Conservation (phyloP, 352 stramenopile species). For the Globisporangium uncinulatum region DNA sequence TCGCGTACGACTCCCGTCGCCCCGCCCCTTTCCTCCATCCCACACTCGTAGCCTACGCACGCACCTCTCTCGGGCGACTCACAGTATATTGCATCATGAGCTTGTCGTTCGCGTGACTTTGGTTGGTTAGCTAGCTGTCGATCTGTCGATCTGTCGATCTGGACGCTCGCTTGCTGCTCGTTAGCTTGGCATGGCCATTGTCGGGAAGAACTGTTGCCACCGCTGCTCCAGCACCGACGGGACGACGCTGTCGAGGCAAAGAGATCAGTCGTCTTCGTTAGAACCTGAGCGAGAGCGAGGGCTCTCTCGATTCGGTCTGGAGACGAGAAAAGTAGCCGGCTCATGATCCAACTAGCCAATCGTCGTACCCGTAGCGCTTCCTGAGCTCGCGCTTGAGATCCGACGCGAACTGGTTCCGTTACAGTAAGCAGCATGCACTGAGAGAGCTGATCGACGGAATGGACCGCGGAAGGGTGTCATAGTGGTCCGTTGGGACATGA, state of each 20-base stretch:
- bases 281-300: too few relatives aligned
- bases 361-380: conserved; percentile 51
- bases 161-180: background rate
- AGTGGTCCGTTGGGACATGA: background rate
- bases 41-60: background rate
- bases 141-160: background rate
- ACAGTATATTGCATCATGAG: background rate
- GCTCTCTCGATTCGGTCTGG: too few relatives aligned
- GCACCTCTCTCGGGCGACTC: background rate
- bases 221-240: conserved; percentile 41
- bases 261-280: too few relatives aligned
- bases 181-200: background rate
- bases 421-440: background rate
- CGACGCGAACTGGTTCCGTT: conserved; percentile 28
- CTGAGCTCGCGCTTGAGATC: conserved; percentile 46
- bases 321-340: too few relatives aligned
- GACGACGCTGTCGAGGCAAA: conserved; percentile 23
- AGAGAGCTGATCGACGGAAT: background rate
- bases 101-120: background rate
- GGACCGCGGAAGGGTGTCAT: too few relatives aligned
- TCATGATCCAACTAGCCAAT: too few relatives aligned
- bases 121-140: too few relatives aligned
- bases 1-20: background rate
- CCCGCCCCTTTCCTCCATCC: background rate
- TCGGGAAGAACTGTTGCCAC: conserved; percentile 54